Conservation (phyloP, 257 asterid genomes). For the Nicotiana attenuata region DNA sequence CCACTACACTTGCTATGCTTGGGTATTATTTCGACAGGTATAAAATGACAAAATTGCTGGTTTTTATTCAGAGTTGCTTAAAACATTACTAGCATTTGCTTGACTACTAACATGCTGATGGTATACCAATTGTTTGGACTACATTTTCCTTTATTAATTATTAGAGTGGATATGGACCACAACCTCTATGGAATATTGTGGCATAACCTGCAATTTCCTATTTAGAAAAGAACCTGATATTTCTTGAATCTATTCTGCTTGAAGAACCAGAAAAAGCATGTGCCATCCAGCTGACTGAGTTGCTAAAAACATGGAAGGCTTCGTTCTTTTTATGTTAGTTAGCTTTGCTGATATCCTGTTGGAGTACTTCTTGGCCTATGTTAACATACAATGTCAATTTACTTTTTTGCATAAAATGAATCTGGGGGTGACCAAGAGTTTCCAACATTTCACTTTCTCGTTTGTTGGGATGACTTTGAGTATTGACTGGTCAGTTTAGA, state of each 20-base stretch:
- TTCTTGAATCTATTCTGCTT: neutral
- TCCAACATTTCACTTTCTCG: neutral
- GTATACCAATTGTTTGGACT: neutral
- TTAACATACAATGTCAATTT: neutral
- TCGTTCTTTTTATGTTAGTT: neutral
- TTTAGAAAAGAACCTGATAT: neutral
- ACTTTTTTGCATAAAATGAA: neutral
- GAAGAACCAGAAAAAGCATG: neutral
- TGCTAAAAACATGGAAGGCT: neutral
- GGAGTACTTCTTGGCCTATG: neutral
- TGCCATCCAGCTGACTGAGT: neutral
- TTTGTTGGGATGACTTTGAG: neutral
- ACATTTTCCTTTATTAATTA: neutral
- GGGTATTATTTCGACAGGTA: constrained; percentile 98
- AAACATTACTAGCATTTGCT: neutral
- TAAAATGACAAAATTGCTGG: neutral
- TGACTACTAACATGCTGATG: neutral
- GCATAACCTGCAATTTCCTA: neutral
- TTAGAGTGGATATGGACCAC: neutral
- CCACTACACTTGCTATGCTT: constrained; percentile 86
- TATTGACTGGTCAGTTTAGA: neutral
- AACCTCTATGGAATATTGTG: neutral
- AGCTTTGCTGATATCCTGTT: neutral
- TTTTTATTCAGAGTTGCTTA: constrained; percentile 7
- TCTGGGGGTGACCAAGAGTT: neutral